phyloP scores from a whole-genome alignment of 306 rosid genomes.

The Pterocarpus santalinus region DNA sequence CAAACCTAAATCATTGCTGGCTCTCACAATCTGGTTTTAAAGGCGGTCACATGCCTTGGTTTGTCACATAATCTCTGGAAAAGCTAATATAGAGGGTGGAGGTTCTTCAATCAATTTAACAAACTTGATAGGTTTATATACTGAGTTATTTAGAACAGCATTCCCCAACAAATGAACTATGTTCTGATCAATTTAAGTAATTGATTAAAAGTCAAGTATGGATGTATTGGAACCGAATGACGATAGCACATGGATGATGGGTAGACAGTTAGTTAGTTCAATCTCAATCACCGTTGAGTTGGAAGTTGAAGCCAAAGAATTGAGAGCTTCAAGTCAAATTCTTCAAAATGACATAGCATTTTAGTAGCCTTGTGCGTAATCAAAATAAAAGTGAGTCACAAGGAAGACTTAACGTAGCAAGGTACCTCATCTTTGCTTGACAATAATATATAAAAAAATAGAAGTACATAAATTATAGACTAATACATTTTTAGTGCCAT shows the following conservation, averaged over 20 bases:
- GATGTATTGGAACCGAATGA: neutral
- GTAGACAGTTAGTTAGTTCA: neutral
- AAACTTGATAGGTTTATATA: neutral
- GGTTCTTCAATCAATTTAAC: slow-evolving; percentile 16
- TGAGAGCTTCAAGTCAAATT: neutral
- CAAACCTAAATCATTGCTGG: slow-evolving; percentile 47
- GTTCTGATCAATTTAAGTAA: slow-evolving; percentile 18
- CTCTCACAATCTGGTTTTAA: slow-evolving; percentile 41
- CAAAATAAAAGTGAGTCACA: slow-evolving; percentile 3
- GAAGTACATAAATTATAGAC: slow-evolving; percentile 15
- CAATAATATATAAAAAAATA: neutral
- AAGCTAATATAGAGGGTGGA: neutral
- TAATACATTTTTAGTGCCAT: slow-evolving; percentile 1
- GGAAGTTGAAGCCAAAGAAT: neutral
- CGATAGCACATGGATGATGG: slow-evolving; percentile 10
- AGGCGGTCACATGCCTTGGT: slow-evolving; percentile 51
- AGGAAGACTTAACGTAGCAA: slow-evolving; percentile 13
- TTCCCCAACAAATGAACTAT: slow-evolving; percentile 24
- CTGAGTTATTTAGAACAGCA: neutral
- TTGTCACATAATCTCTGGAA: neutral
- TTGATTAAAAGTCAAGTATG: neutral
- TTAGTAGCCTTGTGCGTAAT: slow-evolving; percentile 25
- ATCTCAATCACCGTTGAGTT: slow-evolving; percentile 1
- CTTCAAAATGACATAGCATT: neutral
- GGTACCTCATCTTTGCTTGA: neutral